Base-by-base conservation (phyloP, 495 filamentous ascomycete species). In the Clavariopsis aquatica region DNA sequence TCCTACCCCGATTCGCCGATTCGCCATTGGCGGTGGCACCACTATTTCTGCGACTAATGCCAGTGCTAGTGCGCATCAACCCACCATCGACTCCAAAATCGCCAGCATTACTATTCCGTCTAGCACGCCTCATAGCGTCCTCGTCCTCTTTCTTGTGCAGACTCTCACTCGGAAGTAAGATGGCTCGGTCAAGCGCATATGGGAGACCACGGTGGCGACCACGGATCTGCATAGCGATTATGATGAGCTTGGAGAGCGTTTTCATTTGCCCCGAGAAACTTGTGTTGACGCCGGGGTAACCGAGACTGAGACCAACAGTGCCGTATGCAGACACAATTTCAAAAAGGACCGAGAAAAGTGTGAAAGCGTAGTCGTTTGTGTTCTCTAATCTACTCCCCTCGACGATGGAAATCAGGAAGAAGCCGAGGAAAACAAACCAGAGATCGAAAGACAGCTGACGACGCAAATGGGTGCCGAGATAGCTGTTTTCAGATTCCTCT, bases 321-420 rank as follows among this genome's bases (percentile, higher is more conserved):
- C 94, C 94, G 68, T 98, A 98, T 2, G 93, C 93, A 43, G 87
- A 91, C 58, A 96, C 87, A 49, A 95, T 85, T 68, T 98, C 93
- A 69, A 98, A 98, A 5, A 98, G 81, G 8, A 95, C 83, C 19
- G 82, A 78, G 74, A 94, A 98, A 69, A 93, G 78, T 54, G 88
- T 87, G 75, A 96, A 95, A 4, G 80, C 70, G 64, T 81, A 82
- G 59, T 87, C 80, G 51, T 78, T 78, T 26, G 71, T 73, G 61
- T 79, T 77, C 73, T 86, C 78, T 17, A 94, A 74, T 3, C 82
- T 81, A 1, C 66, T 60, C 13, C 91, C 91, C 78, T 98, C 93
- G 19, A 87, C 82, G 64, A 97, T 93, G 55, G 87, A 79, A 69
- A 98, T 90, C 69, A 96, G 82, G 77, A 98, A 98, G 46, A 90